Evolutionary conservation across 805 yeast species (phyloP), one percentile per base, ranked within the genome.

Genomic region (Spencermartinsiella europaea): DNA sequence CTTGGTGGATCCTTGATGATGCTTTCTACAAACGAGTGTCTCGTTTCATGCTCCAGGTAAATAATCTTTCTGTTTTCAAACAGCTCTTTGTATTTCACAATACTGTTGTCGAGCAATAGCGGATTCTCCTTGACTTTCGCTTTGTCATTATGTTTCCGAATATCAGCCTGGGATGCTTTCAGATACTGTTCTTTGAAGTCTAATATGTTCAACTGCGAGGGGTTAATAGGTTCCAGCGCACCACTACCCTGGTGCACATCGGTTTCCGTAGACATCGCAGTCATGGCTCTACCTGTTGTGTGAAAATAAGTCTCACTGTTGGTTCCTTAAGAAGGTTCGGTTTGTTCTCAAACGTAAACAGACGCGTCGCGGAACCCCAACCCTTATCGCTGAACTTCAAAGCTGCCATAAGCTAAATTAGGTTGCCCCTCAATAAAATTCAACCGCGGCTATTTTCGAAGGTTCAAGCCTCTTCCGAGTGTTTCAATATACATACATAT

Each of bases 11-110:
- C 60, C 44, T 63, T 68, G 10, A 78, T 65, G 7, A 83, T 64
- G 21, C 69, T 66, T 33, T 84, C 64, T 33, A 84, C 64, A 61
- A 84, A 83, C 60, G 77, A 75, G 52, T 82, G 85, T 51, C 84
- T 76, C 3, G 88, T 74, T 51, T 82, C 89, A 56, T 82, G 85
- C 59, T 84, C 91, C 36, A 82, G 60, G 57, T 80, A 84, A 46
- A 80, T 74, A 51, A 81, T 81, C 55, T 81, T 80, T 36, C 83
- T 66, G 48, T 81, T 73, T 15, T 75, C 72, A 48, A 76, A 75
- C 21, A 73, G 44, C 43, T 57, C 58, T 15, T 48, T 40, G 19
- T 40, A 46, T 17, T 44, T 38, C 35, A 42, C 46, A 17, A 55
- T 40, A 20, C 53, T 56, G 20, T 48, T 39, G 4, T 48, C 46